Base-by-base conservation (phyloP, 164 flowering plant genomes). In the Stephania cephalantha region DNA sequence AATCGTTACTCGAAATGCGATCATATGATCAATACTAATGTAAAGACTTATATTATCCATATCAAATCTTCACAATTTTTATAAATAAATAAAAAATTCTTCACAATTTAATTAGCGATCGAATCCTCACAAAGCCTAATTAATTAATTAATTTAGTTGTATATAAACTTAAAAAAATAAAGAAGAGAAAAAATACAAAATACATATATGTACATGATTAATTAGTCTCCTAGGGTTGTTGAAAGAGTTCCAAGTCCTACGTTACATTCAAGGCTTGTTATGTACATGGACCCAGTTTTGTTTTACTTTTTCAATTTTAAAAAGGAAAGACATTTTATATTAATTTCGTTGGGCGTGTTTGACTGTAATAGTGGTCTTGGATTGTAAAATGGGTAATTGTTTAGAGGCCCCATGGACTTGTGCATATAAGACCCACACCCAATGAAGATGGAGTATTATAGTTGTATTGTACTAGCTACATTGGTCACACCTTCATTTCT, bases 281-380 rank as follows among this genome's bases (percentile, higher is more conserved):
- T 9, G 15, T 6, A 35, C 15, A 58, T 15, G 18, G 20, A 15
- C 20, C 64, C 20, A 58, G 6, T 58, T 17, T 55, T 55, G 4
- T 11, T 9, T 55, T 55, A 55, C 17, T 11, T 58, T 15, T 58
- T 58, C 5, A 58, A 35, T 35, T 35, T 35, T 35, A 35, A 35
- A 35, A 35, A 35, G 25, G 25, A 25, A 35, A 4, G 42, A 35
- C 1, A 2, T 35, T 35, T 35, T 2, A 50, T 8, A 18, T 55
- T 15, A 55, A 10, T 55, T 69, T 75, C 77, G 42, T 75, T 42
- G 44, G 42, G 66, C 50, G 58, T 71, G 67, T 76, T 71, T 76
- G 78, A 64, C 74, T 46, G 46, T 52, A 31, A 20, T 15, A 68
- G 52, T 1, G 68, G 72, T 67, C 66, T 48, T 74, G 13, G 7